A percentile compares a stretch with the other conserved stretches of the same genome.
phyloP scores from a whole-genome alignment of 169 alveolate species.

The Cryptosporidium sp. region DNA sequence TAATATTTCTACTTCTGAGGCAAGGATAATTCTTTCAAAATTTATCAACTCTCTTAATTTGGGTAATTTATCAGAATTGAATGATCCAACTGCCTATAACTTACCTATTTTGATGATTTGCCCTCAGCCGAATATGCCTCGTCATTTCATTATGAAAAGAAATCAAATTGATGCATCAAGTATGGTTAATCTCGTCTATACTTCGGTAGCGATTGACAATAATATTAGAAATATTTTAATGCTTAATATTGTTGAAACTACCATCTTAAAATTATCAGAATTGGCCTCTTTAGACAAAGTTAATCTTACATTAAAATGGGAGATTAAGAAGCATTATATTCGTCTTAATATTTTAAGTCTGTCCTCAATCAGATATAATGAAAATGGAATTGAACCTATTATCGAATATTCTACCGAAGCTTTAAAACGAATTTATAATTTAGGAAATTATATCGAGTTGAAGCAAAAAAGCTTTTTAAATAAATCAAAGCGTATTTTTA shows the following conservation, averaged over 20 bases:
- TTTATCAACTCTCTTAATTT: constrained; percentile 31
- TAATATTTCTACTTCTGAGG: constrained; percentile 1
- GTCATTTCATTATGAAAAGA: constrained; percentile 20
- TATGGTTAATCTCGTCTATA: background rate
- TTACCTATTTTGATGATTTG: constrained; percentile 34
- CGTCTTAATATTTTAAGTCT: constrained; percentile 31
- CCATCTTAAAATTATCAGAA: background rate
- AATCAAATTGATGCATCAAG: constrained; percentile 4
- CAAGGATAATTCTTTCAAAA: background rate
- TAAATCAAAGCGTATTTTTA: constrained; percentile 16
- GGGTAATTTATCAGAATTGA: constrained; percentile 16
- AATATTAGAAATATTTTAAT: constrained; percentile 23
- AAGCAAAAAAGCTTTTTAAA: background rate
- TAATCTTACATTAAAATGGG: constrained; percentile 21
- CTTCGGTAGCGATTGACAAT: constrained; percentile 13
- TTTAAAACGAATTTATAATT: constrained; percentile 1
- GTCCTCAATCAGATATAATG: constrained; percentile 20
- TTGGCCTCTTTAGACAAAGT: constrained; percentile 1
- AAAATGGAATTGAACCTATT: constrained; percentile 23
- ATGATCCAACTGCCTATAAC: constrained; percentile 29
- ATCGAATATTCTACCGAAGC: constrained; percentile 28
- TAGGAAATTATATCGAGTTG: constrained; percentile 1
- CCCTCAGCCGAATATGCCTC: constrained; percentile 1
- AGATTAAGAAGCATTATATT: constrained; percentile 19
- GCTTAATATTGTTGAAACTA: background rate